Evolutionary conservation across 192 early-diverging fungal species (phyloP).

Genomic region (Coemansia sp.): DNA sequence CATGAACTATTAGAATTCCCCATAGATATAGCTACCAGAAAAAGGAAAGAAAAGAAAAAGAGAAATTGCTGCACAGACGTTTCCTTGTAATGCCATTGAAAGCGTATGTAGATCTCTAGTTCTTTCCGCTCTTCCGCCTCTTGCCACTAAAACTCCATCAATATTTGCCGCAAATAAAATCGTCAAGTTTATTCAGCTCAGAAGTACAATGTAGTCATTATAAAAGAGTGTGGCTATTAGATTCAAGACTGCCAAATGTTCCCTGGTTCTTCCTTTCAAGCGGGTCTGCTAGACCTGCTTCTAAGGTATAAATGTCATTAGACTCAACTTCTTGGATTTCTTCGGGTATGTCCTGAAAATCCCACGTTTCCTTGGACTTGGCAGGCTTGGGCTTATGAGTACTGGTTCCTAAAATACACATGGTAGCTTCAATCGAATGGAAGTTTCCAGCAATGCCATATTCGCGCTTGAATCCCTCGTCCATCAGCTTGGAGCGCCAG

Average conservation of each 20-base stretch:
- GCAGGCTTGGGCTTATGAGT: neutral
- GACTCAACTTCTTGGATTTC: neutral
- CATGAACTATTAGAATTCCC: slow-evolving; percentile 6
- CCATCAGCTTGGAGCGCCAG: slow-evolving; percentile 37
- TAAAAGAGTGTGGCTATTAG: too few relatives aligned
- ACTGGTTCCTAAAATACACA: neutral
- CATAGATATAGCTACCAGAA: neutral
- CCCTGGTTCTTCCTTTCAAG: too few relatives aligned
- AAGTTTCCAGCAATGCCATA: slow-evolving; percentile 12
- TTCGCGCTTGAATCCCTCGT: slow-evolving; percentile 31
- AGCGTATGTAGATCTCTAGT: too few relatives aligned
- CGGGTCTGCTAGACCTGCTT: too few relatives aligned
- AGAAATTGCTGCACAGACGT: neutral
- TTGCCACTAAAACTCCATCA: too few relatives aligned
- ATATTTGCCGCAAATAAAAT: too few relatives aligned
- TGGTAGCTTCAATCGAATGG: neutral
- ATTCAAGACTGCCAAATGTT: too few relatives aligned
- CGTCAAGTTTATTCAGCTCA: too few relatives aligned
- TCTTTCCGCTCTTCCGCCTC: too few relatives aligned
- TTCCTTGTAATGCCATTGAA: too few relatives aligned
- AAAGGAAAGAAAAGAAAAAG: neutral
- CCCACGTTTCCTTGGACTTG: neutral
- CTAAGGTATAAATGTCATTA: too few relatives aligned
- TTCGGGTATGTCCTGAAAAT: neutral
- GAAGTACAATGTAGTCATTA: too few relatives aligned